Base-by-base conservation (phyloP, 108 stramenopile genomes). In the Cyclostephanos invisitatus region DNA sequence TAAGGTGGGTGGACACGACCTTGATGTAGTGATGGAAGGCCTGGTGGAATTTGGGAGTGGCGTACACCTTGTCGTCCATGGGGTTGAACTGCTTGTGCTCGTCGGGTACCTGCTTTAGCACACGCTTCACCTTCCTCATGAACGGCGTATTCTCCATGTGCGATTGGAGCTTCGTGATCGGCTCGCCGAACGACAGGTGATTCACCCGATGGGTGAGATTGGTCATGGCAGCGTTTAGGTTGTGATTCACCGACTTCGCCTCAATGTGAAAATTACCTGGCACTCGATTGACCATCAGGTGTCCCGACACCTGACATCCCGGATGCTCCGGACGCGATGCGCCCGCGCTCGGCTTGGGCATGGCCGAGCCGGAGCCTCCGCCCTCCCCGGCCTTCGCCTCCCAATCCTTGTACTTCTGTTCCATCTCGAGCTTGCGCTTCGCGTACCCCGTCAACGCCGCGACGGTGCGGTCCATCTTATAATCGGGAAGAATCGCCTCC, bases 211-310 rank as follows among this genome's bases (percentile, higher is more conserved):
- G 98, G 24, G 93, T 91, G 47, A 99, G 68, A 70, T 98, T 98
- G 11, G 97, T 94, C 90, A 94, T 92, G 77, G 93, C 91, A 12
- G 96, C 85, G 82, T 98, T 97, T 61, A 99, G 69, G 77, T 97
- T 96, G 82, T 98, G 97, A 65, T 91, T 87, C 68, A 92, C 92
- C 28, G 94, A 96, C 62, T 92, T 96, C 35, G 96, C 95, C 86
- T 98, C 98, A 69, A 98, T 91, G 82, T 97, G 97, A 75, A 98
- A 98, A 73, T 98, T 98, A 11, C 97, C 97, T 11, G 98, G 98
- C 5, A 96, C 96, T 14, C 97, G 89, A 83, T 98, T 94, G 11
- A 98, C 86, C 71, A 89, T 64, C n/a, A 96, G 71, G 61, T 87
- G 76, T 11, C 95, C 95, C 10, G 84, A 78, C 5, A 96, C 67